Base-by-base conservation (phyloP, 106 monocot species). In the Ottelia alismoides region DNA sequence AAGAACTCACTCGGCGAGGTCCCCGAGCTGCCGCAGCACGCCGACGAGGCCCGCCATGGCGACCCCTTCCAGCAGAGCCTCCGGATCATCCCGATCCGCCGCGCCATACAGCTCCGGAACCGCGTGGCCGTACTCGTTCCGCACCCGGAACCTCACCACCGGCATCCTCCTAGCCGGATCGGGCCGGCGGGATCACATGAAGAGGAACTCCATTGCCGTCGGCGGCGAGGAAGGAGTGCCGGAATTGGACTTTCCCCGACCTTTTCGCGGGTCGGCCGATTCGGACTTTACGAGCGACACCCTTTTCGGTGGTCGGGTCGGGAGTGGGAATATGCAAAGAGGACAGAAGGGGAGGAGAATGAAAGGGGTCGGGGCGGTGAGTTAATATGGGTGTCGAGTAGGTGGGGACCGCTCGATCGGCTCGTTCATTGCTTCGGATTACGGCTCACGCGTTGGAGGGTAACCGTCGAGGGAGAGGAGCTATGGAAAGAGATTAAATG, bases 21-120 rank as follows among this genome's bases (percentile, higher is more conserved):
- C 98, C 30, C 98, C 98, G 28, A 98, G 90, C 85, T 98, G 98
- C 20, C 98, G 81, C 11, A 98, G 57, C 20, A 90, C 69, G 64
- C 98, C 98, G 27, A 90, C 98, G 62, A 98, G 82, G 1, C 96
- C 96, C 20, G 90, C 98, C 98, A 98, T 90, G 65, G 98, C 82
- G 52, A 98, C 98, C 12, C 90, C 98, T 51, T 98, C 98, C 44
- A 98, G 98, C 25, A 98, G 45, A 49, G 89, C 98, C 69, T 98
- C 98, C 2, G 98, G 98, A 25, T 98, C 98, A 53, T 86, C 79
- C 65, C 56, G 76, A 24, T 86, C 85, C 21, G 79, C 85, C 12
- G 74, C 61, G 11, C 56, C 49, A 65, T 98, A 85, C 6, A 98
- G 70, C 56, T 74, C 85, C 66, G 82, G 85, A 81, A 86, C 81